Conservation (phyloP, 495 filamentous ascomycete species). For the Xylaria longipes region DNA sequence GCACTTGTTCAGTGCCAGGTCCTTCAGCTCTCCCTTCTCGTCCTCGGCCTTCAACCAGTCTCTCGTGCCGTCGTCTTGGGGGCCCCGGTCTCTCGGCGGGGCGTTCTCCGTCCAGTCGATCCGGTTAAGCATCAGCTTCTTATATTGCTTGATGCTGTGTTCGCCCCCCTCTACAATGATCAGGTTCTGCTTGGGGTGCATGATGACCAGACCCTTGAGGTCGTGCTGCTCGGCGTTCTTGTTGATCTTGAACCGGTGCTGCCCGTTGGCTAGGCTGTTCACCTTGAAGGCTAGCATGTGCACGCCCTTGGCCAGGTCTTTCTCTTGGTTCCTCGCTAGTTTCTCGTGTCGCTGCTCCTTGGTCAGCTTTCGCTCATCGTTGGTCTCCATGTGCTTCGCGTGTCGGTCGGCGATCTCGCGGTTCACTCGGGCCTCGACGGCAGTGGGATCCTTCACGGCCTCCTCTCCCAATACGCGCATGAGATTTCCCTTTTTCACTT, state of each 20-base stretch:
- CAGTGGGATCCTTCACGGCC: conserved; percentile 96
- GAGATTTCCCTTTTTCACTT: conserved; percentile 93
- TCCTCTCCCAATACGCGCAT: conserved; percentile 98
- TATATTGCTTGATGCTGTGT: conserved; percentile 79
- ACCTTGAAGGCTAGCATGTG: conserved; percentile 87
- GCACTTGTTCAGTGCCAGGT: conserved; percentile 80
- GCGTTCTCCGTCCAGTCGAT: conserved; percentile 94
- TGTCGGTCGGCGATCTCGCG: conserved; percentile 86
- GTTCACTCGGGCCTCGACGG: conserved; percentile 93
- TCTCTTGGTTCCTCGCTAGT: conserved; percentile 79
- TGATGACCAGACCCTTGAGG: conserved; percentile 85
- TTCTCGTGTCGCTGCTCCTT: conserved; percentile 92
- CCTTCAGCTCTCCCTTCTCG: conserved; percentile 78
- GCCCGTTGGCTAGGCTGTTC: conserved; percentile 82
- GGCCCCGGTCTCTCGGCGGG: conserved; percentile 65
- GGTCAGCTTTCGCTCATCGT: conserved; percentile 88
- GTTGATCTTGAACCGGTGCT: conserved; percentile 90
- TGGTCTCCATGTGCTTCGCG: conserved; percentile 74
- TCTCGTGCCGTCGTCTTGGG: conserved; percentile 66
- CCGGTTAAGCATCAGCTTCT: conserved; percentile 85
- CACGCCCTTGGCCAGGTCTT: conserved; percentile 86
- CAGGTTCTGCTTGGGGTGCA: conserved; percentile 84
- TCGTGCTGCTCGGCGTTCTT: conserved; percentile 88
- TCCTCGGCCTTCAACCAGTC: conserved; percentile 80
- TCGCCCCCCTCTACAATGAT: conserved; percentile 91